Percentiles rank a stretch among this genome's conserved stretches.
Evolutionary conservation across 768 basidiomycete genomes (phyloP).

Genomic region (Tulasnella sp.): DNA sequence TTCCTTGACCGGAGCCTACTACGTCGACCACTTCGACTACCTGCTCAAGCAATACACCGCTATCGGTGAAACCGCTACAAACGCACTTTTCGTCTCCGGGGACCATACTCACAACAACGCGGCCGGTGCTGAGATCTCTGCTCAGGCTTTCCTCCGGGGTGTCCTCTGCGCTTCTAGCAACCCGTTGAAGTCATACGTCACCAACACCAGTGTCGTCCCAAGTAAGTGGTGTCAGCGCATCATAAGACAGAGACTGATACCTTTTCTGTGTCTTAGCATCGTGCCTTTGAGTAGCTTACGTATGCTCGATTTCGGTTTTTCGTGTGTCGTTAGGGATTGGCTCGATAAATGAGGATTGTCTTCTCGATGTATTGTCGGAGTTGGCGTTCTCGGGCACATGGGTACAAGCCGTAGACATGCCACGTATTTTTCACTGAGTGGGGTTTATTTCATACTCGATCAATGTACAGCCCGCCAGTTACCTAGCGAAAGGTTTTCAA

Average conservation of each 20-base stretch:
- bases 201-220: background rate
- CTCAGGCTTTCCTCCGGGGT: conserved; percentile 5
- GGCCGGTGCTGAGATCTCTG: background rate
- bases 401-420: background rate
- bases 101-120: conserved; percentile 13
- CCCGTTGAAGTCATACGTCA: background rate
- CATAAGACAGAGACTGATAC: background rate
- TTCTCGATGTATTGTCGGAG: background rate
- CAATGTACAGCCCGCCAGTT: background rate
- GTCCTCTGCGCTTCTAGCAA: background rate
- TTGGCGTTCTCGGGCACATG: too few relatives aligned
- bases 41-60: background rate
- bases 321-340: too few relatives aligned
- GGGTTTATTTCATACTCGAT: background rate
- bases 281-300: background rate
- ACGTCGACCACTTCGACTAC: conserved; percentile 6
- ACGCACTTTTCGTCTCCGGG: background rate
- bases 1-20: background rate
- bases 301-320: too few relatives aligned
- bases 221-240: background rate
- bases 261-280: background rate
- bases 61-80: background rate
- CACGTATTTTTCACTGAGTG: background rate
- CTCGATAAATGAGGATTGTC: background rate
- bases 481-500: background rate